Conservation (phyloP, 176 grass and related monocot genomes). For the Luzula sylvatica region DNA sequence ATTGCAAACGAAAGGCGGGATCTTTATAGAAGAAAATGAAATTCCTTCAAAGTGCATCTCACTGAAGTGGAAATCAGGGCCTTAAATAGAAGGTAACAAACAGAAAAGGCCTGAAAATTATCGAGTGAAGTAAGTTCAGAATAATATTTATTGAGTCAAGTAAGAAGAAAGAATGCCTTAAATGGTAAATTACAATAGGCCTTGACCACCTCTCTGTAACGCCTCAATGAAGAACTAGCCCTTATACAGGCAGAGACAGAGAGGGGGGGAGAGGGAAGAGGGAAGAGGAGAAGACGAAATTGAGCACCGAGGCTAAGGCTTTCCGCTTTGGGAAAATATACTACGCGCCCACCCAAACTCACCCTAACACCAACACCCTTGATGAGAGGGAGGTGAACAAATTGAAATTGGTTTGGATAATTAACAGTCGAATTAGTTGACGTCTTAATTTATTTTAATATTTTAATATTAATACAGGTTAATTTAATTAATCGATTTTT, state of each 20-base stretch:
- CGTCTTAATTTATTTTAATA: too few relatives aligned
- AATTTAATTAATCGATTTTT: too few relatives aligned
- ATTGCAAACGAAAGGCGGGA: conserved; percentile 7
- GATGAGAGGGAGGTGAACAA: background rate
- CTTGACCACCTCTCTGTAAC: background rate
- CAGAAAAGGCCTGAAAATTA: background rate
- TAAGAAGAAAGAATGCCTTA: background rate
- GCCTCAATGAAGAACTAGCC: background rate
- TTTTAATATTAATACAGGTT: too few relatives aligned
- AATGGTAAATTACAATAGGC: conserved; percentile 5
- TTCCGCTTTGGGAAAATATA: background rate
- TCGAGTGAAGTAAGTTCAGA: conserved; percentile 5
- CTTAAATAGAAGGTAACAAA: conserved; percentile 5
- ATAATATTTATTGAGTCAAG: too few relatives aligned
- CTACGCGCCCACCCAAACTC: too few relatives aligned
- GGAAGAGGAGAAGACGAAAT: conserved; percentile 9
- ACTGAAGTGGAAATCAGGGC: conserved; percentile 8
- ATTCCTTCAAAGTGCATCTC: conserved; percentile 14
- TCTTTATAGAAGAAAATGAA: conserved; percentile 12
- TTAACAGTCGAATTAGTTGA: too few relatives aligned
- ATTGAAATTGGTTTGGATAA: too few relatives aligned
- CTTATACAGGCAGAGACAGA: background rate
- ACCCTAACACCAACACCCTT: too few relatives aligned
- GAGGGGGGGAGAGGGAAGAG: background rate
- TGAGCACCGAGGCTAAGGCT: background rate